phyloP scores from a whole-genome alignment of 169 alveolate genomes.

The Plasmodium malariae region DNA sequence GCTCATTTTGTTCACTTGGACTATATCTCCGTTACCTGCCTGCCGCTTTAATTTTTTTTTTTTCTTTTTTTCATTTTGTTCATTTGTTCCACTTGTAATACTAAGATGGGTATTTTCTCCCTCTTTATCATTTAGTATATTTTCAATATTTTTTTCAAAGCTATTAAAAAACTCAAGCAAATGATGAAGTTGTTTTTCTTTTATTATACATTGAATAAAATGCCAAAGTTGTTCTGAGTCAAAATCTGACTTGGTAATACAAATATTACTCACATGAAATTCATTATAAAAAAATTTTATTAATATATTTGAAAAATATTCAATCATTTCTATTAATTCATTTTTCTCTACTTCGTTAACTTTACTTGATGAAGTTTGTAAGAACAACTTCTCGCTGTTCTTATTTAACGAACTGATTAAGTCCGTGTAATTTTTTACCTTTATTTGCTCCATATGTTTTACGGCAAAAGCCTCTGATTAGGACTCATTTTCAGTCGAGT shows the following conservation, averaged over 20 bases:
- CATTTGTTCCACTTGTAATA: neutral
- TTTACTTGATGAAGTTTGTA: neutral
- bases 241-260: conserved; percentile 17
- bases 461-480: too few species aligned
- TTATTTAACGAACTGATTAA: conserved; percentile 15
- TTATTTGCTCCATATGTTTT: conserved; percentile 13
- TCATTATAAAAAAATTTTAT: conserved; percentile 46
- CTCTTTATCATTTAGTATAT: neutral
- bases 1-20: neutral
- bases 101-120: neutral
- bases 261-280: neutral
- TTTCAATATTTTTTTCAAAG: conserved; percentile 14
- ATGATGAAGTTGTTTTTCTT: conserved; percentile 22
- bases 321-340: conserved; percentile 47
- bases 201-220: conserved; percentile 58
- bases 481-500: too few species aligned
- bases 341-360: conserved; percentile 11
- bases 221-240: conserved; percentile 61
- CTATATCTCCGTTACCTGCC: neutral
- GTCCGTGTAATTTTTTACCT: conserved; percentile 38
- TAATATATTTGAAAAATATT: conserved; percentile 43
- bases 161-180: conserved; percentile 22
- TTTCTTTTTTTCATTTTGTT: neutral
- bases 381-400: neutral
- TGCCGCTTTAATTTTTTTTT: neutral